Conservation (phyloP, 371 early-diverging fungal genomes). For the Capniomyces stellatus region DNA sequence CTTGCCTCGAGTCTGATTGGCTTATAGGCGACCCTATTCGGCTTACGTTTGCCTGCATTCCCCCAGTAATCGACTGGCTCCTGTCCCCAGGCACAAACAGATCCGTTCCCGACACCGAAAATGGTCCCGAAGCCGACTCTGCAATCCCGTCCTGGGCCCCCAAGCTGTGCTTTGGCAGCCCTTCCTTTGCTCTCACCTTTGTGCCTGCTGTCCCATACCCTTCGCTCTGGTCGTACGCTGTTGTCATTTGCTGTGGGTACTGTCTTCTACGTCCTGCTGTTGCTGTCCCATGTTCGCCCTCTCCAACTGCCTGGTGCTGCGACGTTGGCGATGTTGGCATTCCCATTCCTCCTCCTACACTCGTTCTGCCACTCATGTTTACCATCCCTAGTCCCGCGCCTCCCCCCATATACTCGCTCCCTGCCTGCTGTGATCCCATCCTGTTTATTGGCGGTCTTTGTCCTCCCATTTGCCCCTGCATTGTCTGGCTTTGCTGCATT, state of each 20-base stretch:
- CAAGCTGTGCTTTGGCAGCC: constrained; percentile 6
- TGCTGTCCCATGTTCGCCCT: neutral
- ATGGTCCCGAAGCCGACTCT: neutral
- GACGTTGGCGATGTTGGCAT: neutral
- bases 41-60: neutral
- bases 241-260: constrained; percentile 18
- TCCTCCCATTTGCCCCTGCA: too few species aligned
- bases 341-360: neutral
- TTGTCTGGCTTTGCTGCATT: too few species aligned
- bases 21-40: neutral
- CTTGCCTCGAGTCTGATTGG: neutral
- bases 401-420: neutral
- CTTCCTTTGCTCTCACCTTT: neutral
- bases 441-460: neutral
- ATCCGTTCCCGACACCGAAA: constrained; percentile 3
- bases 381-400: neutral
- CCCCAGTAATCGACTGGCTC: constrained; percentile 1
- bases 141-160: constrained; percentile 2
- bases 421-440: neutral
- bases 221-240: constrained; percentile 8
- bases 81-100: constrained; percentile 19
- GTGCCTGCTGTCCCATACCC: constrained; percentile 3
- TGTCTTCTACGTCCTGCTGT: constrained; percentile 21
- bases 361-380: neutral
- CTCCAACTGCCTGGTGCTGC: neutral